Evolutionary conservation across 495 filamentous ascomycete species (phyloP).

Genomic region (Copromyces sp.): DNA sequence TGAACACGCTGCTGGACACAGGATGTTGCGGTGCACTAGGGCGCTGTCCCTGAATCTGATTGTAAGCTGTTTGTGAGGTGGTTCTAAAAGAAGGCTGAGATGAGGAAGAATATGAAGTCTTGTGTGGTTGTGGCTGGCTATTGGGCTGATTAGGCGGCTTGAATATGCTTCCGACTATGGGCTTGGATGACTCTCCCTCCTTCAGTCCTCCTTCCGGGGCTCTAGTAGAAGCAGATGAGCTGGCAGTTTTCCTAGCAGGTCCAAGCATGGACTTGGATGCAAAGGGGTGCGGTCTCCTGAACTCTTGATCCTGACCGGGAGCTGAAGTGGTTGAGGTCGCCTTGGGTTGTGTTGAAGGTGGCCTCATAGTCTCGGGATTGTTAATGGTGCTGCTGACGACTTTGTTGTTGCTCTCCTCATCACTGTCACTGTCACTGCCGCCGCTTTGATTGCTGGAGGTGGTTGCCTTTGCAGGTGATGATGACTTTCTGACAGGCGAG

Average conservation of each 20-base stretch:
- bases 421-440: neutral
- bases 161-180: neutral
- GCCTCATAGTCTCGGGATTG: neutral
- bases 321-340: neutral
- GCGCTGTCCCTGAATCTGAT: neutral
- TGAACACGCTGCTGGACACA: neutral
- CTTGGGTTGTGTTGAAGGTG: neutral
- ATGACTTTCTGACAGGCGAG: neutral
- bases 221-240: neutral
- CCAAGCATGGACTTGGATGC: neutral
- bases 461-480: neutral
- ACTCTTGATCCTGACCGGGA: neutral
- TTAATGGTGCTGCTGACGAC: neutral
- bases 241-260: neutral
- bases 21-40: neutral
- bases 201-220: neutral
- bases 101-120: neutral
- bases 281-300: neutral
- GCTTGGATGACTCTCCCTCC: neutral
- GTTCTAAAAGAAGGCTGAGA: neutral
- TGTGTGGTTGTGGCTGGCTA: neutral
- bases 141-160: neutral
- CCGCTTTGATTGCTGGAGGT: neutral
- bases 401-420: neutral
- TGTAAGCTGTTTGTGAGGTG: neutral